Base-by-base conservation (phyloP, 1,284 basidiomycete species). In the Cryptococcus neoformans region DNA sequence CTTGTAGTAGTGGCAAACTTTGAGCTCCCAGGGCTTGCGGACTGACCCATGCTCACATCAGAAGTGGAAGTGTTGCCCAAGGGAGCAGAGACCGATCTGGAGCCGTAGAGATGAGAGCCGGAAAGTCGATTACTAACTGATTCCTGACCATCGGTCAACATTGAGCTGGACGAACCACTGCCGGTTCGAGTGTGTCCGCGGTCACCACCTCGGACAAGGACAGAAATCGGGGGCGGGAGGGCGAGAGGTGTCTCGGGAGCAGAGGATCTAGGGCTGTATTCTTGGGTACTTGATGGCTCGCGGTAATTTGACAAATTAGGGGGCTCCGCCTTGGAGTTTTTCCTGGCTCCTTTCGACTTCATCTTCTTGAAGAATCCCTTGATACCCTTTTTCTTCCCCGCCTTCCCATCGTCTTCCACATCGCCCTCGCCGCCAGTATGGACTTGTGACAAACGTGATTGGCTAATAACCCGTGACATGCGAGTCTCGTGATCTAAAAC, bases 321-420 rank as follows among this genome's bases (percentile, higher is more conserved):
- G 44, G 56, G 63, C 14, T 81, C 44, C 34, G 49, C n/a, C 40
- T 42, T 59, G 11, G 55, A 56, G 51, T 63, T 56, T 34, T 53
- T 51, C 51, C 46, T 45, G 7, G 36, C 44, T 21, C 55, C 40
- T 44, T 66, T 65, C 0, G 65, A 55, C 53, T 69, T 72, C 63
- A 93, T 86, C 49, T 89, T 83, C 58, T 84, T 84, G 85, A 90
- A 89, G 51, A 93, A 85, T 71, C 89, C 91, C 62, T 88, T 87
- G 49, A 94, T 73, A 9, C 88, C 89, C 52, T 83, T 89, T 73
- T 85, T 85, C 80, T 90, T 91, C n/a, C n/a, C 40, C 60, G 21
- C 62, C 57, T 40, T 60, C 14, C 42, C 61, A 48, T 60, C 62
- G 28, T 53, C 50, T 39, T 52, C 41, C 47, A 58, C 47, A 16